Evolutionary conservation across 257 asterid species (phyloP).

Genomic region (Forsythia viridissima): DNA sequence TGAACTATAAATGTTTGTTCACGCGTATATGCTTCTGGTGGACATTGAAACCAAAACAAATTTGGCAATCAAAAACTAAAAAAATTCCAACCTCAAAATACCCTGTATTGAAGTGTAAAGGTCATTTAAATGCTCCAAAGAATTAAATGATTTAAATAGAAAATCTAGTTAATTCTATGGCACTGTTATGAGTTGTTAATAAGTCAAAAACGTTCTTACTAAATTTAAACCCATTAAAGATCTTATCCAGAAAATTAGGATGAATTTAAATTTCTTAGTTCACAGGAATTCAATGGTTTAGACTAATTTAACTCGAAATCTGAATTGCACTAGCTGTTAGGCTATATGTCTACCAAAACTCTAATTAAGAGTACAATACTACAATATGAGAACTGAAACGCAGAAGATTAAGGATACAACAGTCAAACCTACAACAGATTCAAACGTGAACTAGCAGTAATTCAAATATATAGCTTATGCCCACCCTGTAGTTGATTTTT

Average conservation of each 20-base stretch:
- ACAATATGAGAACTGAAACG: no score
- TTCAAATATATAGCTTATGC: neutral
- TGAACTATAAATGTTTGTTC: slow-evolving; percentile 92
- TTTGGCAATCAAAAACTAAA: slow-evolving; percentile 17
- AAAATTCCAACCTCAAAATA: neutral
- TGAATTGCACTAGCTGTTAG: neutral
- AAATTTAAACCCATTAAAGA: neutral
- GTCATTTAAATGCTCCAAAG: slow-evolving; percentile 1
- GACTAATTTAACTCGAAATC: neutral
- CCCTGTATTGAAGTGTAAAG: slow-evolving; percentile 12
- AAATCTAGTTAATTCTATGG: neutral
- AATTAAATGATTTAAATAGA: neutral
- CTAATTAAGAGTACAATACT: no score
- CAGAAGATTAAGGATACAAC: neutral
- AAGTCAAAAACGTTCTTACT: neutral
- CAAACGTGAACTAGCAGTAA: neutral
- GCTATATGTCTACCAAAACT: neutral
- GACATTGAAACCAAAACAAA: slow-evolving; percentile 18
- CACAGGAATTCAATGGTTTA: neutral
- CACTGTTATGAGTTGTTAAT: neutral
- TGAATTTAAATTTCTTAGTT: neutral
- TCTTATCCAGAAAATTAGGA: neutral
- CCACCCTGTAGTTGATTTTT: neutral
- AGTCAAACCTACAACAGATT: neutral
- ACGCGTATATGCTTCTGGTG: slow-evolving; percentile 79